These are phyloP conservation scores for Aspergillus novofumigatus DNA, from an alignment of 2,329 filamentous ascomycete species.

Conservation along the genomic window DNA sequence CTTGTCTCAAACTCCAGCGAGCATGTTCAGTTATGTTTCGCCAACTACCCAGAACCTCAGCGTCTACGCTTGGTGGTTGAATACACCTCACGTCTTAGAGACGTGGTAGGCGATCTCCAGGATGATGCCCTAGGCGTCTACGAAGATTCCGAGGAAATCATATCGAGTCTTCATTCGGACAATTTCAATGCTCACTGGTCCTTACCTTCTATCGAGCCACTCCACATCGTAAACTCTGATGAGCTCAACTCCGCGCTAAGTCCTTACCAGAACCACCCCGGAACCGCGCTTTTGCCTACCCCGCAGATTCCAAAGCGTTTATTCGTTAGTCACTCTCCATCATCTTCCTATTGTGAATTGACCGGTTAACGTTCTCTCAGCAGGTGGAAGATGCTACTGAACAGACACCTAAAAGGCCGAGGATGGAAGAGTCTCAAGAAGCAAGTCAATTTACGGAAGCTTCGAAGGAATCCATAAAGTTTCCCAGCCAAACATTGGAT, in stretches of 20 bases:
- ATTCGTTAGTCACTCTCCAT: slow-evolving; percentile 22
- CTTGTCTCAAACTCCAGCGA: slow-evolving; percentile 45
- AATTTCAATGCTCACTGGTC: slow-evolving; percentile 36
- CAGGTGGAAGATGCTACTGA: slow-evolving; percentile 29
- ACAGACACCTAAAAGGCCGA: slow-evolving; percentile 35
- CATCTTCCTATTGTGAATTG: background rate
- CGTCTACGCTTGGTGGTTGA: slow-evolving; percentile 33
- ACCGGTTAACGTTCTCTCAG: slow-evolving; percentile 17
- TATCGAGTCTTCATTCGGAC: slow-evolving; percentile 31
- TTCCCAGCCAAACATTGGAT: slow-evolving; percentile 28
- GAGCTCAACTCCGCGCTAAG: slow-evolving; percentile 18
- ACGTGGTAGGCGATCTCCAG: slow-evolving; percentile 39
- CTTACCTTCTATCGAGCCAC: slow-evolving; percentile 34
- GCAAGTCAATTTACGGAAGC: slow-evolving; percentile 35
- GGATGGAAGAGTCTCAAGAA: slow-evolving; percentile 33
- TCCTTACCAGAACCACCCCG: slow-evolving; percentile 6
- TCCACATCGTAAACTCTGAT: slow-evolving; percentile 30
- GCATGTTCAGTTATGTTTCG: slow-evolving; percentile 43
- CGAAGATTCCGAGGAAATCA: slow-evolving; percentile 38
- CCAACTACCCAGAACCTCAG: slow-evolving; percentile 31
- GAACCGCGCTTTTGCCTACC: background rate
- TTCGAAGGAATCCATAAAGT: slow-evolving; percentile 30
- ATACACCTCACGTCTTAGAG: slow-evolving; percentile 29
- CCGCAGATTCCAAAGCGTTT: slow-evolving; percentile 25
- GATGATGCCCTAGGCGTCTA: slow-evolving; percentile 38